Evolutionary conservation across 495 filamentous ascomycete species (phyloP), one percentile per base, ranked within the genome.

Genomic region (Evansstolkia leycettana): DNA sequence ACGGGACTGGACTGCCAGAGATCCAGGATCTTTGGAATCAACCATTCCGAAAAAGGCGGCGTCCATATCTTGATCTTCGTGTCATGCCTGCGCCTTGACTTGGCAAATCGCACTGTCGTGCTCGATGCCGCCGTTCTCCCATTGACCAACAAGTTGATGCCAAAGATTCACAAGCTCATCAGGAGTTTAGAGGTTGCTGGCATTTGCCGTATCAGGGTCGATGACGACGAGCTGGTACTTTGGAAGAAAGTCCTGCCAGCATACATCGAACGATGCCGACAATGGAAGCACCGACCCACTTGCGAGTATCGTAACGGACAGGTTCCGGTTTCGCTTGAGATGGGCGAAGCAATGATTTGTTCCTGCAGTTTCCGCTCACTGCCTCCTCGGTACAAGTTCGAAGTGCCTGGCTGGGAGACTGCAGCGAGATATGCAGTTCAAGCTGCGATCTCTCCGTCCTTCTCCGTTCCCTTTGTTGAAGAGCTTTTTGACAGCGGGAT

Each of bases 211-310:
- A 45, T 9, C 19, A 11, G 7, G 2, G 52, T 67, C 9, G 43
- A 55, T 17, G 51, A 64, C 16, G 57, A 46, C 9, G 72, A 74
- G 47, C 39, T 70, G 5, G 25, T 18, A 8, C 54, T 70, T 9
- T 77, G 70, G 74, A 72, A 70, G 45, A 39, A 54, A 16, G 32
- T 54, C 1, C 39, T 75, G 9, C 58, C 71, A 1, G 62, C 63
- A 2, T 48, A 65, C 19, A 64, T 56, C 6, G 73, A 78, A 46
- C 59, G 73, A 5, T 76, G 72, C 37, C 55, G 73, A 12, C 61
- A 54, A 7, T 77, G 67, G 67, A 38, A 46, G 1, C 73, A 78
- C 36, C 32, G 31, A n/a, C 14, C 40, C 1, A 37, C 44, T 6
- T 78, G 73, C 43, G 64, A 71, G 45, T 78, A 76, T 39, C 35